Percentiles rank a stretch among this genome's conserved stretches.
Evolutionary conservation across 1,139 yeast genomes (phyloP).

Genomic region (Nakaseomyces nivariensis): DNA sequence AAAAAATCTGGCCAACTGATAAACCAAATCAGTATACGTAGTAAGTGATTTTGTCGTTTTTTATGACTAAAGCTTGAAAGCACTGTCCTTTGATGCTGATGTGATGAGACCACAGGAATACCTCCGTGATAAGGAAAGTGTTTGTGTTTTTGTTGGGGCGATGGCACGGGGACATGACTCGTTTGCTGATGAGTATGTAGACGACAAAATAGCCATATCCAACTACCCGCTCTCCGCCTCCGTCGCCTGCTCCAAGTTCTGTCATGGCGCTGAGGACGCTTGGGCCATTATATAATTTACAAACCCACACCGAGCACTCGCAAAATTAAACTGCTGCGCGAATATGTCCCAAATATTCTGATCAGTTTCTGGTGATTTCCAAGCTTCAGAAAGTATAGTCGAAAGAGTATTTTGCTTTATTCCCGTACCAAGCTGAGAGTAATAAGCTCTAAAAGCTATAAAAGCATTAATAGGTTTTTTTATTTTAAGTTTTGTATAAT

Average conservation of each 20-base stretch:
- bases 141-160: slow-evolving; percentile 97
- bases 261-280: too few relatives aligned
- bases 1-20: too few relatives aligned
- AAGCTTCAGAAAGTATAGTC: slow-evolving; percentile 27
- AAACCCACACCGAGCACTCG: slow-evolving; percentile 3
- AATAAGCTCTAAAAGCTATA: slow-evolving; percentile 18
- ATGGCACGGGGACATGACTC: slow-evolving; percentile 98
- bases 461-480: slow-evolving; percentile 10
- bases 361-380: slow-evolving; percentile 47
- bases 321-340: slow-evolving; percentile 5
- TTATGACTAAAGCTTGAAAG: too few relatives aligned
- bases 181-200: slow-evolving; percentile 92
- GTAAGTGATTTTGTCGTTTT: too few relatives aligned
- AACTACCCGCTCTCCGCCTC: too few relatives aligned
- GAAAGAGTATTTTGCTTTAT: slow-evolving; percentile 10
- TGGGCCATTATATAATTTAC: too few relatives aligned
- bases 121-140: slow-evolving; percentile 79
- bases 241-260: too few relatives aligned
- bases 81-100: slow-evolving; percentile 50
- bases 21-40: too few relatives aligned
- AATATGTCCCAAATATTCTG: slow-evolving; percentile 36
- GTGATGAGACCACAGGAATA: slow-evolving; percentile 72
- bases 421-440: slow-evolving; percentile 12
- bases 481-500: not conserved
- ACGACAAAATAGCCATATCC: too few relatives aligned